Evolutionary conservation across 1,284 basidiomycete species (phyloP), one percentile per base, ranked within the genome.

Genomic region (Leccinum fallax): DNA sequence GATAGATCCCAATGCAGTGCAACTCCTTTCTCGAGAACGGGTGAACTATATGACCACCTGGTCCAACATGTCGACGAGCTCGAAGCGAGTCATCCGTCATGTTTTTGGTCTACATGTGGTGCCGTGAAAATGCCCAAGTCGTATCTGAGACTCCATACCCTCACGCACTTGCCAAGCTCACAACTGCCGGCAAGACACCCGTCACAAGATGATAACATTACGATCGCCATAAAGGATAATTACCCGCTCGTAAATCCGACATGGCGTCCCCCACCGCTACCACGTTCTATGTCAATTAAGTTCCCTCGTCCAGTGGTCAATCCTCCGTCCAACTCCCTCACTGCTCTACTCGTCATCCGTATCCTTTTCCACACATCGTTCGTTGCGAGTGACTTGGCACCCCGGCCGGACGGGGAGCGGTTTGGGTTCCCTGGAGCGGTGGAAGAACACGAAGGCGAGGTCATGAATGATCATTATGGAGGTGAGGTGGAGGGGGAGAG

Each of bases 341-440:
- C 89, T 0, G 89, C 91, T 3, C 75, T 93, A 10, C 82, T 93
- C 11, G 86, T 90, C 66, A 82, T 92, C 52, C 87, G 91, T 4
- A 83, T 91, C 57, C 79, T 93, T 16, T 93, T 90, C 73, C 83
- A 90, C 34, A 83, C 85, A 2, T 85, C 91, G 1, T 92, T 92
- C 66, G 87, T 88, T 15, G 84, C 88, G 3, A 73, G 76, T 13
- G 89, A 91, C 63, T 81, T 83, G 30, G 90, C 91, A 0, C 90
- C 90, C 15, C 81, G 88, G 13, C 85, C 82, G 3, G 90, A 93
- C 70, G 87, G 83, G 9, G 88, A 93, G 63, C 90, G 91, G 66
- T 93, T 93, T 73, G 91, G 91, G 3, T 93, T 93, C 73, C 92
- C 91, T 6, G 90, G 89, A 0, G 59, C 88, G 53, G 79, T 89